Evolutionary conservation across 495 filamentous ascomycete species (phyloP), one percentile per base, ranked within the genome.

Genomic region (Daldinia vernicosa): DNA sequence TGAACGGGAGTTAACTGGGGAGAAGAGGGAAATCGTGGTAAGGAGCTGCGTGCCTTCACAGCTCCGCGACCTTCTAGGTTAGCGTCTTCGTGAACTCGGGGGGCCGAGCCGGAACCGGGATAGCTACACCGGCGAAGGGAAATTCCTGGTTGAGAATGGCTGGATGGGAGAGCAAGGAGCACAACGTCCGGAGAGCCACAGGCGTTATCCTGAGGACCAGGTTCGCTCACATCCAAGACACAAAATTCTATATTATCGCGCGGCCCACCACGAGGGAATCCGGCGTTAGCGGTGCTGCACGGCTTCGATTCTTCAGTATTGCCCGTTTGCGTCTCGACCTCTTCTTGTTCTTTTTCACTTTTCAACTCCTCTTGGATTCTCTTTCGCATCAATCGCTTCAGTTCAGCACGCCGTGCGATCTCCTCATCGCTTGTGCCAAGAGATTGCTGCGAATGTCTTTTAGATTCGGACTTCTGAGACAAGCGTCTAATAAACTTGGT

Each of bases 281-380:
- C 74, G 40, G 75, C 65, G 28, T 54, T 59, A 40, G 62, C 22
- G 12, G 59, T 47, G 26, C 14, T 43, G 12, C 52, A 69, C 6
- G 57, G 45, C 30, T 51, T 54, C 15, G 65, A 51, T 32, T 62
- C 50, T 40, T 55, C 65, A 54, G 32, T 50, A 15, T 47, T 63
- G 1, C 43, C 69, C 7, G 33, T 12, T 47, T 66, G 66, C 30
- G 22, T 67, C 22, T 72, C 24, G 9, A 39, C 30, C 63, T 66
- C 59, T n/a, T 75, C 64, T 24, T 76, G 61, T 17, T 72, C 71
- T 60, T 80, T 74, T 35, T 81, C 81, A 35, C 64, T 82, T 57
- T 80, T 81, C 32, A 87, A 72, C 59, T 87, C 85, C 43, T 86
- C 83, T 58, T 84, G 82, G 24, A 87, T 86, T 62, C 85, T 78